Evolutionary conservation across 441 rosid genomes (phyloP), one percentile per base, ranked within the genome.

Genomic region (Capsella rubella): DNA sequence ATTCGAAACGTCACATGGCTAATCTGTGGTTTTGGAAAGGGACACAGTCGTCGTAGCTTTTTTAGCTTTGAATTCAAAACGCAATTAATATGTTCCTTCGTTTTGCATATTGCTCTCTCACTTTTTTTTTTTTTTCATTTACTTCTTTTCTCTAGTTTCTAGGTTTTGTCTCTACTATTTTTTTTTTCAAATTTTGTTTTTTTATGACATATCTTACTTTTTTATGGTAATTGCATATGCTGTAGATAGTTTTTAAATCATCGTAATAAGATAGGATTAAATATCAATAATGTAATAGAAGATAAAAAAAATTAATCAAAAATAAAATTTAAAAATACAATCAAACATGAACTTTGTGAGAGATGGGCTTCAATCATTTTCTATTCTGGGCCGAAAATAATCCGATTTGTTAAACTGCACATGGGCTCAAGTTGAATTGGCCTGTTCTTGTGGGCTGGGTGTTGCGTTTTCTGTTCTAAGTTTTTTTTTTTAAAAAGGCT

Each of bases 1-100:
- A 49, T 47, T 1, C 49, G 31, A 27, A 70, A 71, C 42, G 21
- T 47, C 59, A 71, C 53, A 61, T 61, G 61, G 75, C 7, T 55
- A 55, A 21, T 21, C 25, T 21, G 2, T 10, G 25, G 40, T 55
- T 21, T 21, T 55, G 25, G 15, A 18, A 27, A 35, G 46, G n/a
- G 29, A 72, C 64, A 53, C 5, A 14, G 28, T 72, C 6, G 1
- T 7, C 37, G 6, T 63, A 42, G 63, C 69, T 63, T 63, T 63
- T 63, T 63, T 53, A 72, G 37, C 47, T 72, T 72, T 63, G 14
- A 27, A 53, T 53, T 72, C 76, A 53, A 63, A 72, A 53, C 47
- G 27, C 70, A 53, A 72, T 72, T 72, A 53, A 61, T 51, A 71
- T 71, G 68, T 61, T 61, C 52, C 61, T 60, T 71, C 60, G 39